phyloP scores from a whole-genome alignment of 2,329 filamentous ascomycete genomes.

The Venturia asperata region DNA sequence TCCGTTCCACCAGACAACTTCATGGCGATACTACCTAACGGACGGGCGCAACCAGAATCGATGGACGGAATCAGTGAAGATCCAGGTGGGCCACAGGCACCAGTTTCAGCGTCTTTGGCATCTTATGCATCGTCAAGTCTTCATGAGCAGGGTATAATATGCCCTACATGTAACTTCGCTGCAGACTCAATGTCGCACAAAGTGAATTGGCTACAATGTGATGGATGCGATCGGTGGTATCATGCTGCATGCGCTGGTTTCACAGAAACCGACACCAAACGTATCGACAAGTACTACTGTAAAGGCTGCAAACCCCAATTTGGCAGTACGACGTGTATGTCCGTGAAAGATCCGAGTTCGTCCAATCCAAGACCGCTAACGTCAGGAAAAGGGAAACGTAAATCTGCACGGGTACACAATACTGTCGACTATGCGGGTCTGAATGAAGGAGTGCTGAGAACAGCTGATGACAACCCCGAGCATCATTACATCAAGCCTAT shows the following conservation, averaged over 20 bases:
- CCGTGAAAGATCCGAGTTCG: slow-evolving; percentile 13
- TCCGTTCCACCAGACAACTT: slow-evolving; percentile 28
- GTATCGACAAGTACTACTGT: slow-evolving; percentile 63
- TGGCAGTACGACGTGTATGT: slow-evolving; percentile 54
- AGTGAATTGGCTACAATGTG: slow-evolving; percentile 60
- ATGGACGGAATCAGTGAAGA: slow-evolving; percentile 1
- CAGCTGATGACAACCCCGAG: slow-evolving; percentile 55
- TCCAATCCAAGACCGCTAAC: slow-evolving; percentile 10
- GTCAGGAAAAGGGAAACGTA: slow-evolving; percentile 32
- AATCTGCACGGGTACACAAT: slow-evolving; percentile 57
- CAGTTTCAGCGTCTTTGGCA: slow-evolving; percentile 1
- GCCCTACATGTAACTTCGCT: slow-evolving; percentile 50
- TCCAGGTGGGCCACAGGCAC: not conserved
- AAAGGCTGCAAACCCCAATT: slow-evolving; percentile 50
- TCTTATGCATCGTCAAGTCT: slow-evolving; percentile 7
- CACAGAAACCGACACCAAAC: slow-evolving; percentile 55
- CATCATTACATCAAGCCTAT: slow-evolving; percentile 63
- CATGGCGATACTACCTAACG: slow-evolving; percentile 18
- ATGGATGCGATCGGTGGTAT: slow-evolving; percentile 62
- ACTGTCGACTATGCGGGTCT: slow-evolving; percentile 62
- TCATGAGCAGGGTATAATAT: slow-evolving; percentile 40
- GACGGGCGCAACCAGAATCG: not conserved
- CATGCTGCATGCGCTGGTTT: slow-evolving; percentile 62
- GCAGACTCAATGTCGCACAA: slow-evolving; percentile 46
- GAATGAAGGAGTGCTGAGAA: slow-evolving; percentile 59